Percentiles rank a stretch among this genome's conserved stretches.
These are phyloP conservation scores for Coniochaeta sp. DNA, from an alignment of 2,329 filamentous ascomycete species.

Conservation along the genomic window DNA sequence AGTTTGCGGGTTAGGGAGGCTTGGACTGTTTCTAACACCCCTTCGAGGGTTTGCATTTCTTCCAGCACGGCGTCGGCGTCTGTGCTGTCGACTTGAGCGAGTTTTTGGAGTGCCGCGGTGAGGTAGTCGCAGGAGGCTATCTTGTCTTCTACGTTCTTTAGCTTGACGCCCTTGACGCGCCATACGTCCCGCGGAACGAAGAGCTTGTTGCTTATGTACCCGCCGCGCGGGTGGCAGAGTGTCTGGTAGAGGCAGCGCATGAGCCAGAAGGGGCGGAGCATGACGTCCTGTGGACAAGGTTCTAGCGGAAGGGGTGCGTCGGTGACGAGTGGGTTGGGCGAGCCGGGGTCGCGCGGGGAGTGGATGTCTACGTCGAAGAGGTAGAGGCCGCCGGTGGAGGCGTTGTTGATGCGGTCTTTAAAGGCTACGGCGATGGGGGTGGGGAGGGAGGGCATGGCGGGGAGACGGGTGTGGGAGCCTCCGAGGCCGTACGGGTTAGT, in stretches of 20 bases:
- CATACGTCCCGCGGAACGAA: conserved; percentile 92
- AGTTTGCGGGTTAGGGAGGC: conserved; percentile 70
- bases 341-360: conserved; percentile 55
- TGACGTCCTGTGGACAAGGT: conserved; percentile 80
- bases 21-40: conserved; percentile 81
- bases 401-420: conserved; percentile 47
- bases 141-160: conserved; percentile 90
- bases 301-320: conserved; percentile 76
- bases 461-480: conserved; percentile 31
- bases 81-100: conserved; percentile 76
- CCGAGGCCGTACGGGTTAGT: conserved; percentile 56
- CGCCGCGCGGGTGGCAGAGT: conserved; percentile 81
- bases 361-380: conserved; percentile 83
- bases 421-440: conserved; percentile 62
- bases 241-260: conserved; percentile 94
- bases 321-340: conserved; percentile 52
- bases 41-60: conserved; percentile 87
- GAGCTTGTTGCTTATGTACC: conserved; percentile 83
- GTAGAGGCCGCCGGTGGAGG: conserved; percentile 62
- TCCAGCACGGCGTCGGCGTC: conserved; percentile 89
- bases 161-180: conserved; percentile 87
- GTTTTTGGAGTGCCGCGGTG: conserved; percentile 78
- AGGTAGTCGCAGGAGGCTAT: conserved; percentile 84
- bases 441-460: conserved; percentile 56
- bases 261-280: conserved; percentile 95